Base-by-base conservation (phyloP, 495 filamentous ascomycete genomes). In the Talaromyces adpressus region DNA sequence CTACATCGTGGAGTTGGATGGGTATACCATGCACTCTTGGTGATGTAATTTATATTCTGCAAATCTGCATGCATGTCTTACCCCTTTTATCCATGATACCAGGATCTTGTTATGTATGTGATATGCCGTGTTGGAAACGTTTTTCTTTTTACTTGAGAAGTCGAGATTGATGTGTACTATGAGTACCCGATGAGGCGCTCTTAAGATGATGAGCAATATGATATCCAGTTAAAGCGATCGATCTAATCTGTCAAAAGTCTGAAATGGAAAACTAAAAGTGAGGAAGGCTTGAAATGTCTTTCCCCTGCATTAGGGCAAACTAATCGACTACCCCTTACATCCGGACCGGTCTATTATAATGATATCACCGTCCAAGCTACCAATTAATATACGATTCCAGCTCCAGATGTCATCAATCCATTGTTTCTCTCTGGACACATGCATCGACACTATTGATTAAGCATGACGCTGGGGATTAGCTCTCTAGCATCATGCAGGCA, bases 221-320 rank as follows among this genome's bases (percentile, higher is more conserved):
- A 58, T 58, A 58, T 58, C 11, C n/a, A 58, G 20, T 18, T 22
- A 36, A 58, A 32, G 30, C 18, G 9, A 58, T 6, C 18, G 7
- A 34, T 14, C 14, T 32, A 8, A 32, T 34, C 12, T 18, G 12
- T 25, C 56, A 36, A 20, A 20, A n/a, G 16, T 58, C 27, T 36
- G 7, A 58, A 6, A 32, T 1, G 56, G 14, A 22, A 34, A 11
- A 58, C n/a, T n/a, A 57, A 23, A 32, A 49, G n/a, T 20, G 23
- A 22, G 52, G 52, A 56, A 23, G 52, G 22, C 52, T 14, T 49
- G 12, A 29, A 16, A 56, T 32, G 23, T 58, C 27, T 18, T 58
- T 32, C 30, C 56, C 56, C 56, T 58, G 56, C 56, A 36, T 58
- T 58, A 58, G 29, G 6, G 27, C 27, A n/a, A n/a, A n/a, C n/a